These are phyloP conservation scores for Chara braunii DNA, from an alignment of 139 green algal species.

Conservation along the genomic window DNA sequence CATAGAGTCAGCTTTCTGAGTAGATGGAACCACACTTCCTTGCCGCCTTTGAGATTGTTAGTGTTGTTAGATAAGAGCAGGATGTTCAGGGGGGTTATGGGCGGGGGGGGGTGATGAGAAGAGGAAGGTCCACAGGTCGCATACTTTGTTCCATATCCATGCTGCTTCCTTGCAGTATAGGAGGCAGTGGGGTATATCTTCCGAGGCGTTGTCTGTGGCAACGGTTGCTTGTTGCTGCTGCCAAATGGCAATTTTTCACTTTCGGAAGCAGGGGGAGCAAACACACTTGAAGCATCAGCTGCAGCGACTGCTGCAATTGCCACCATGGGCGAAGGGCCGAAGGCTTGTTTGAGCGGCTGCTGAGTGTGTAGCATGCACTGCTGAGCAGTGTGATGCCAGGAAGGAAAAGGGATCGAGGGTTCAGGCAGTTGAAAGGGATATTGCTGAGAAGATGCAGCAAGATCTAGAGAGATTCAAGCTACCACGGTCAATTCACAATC, in stretches of 20 bases:
- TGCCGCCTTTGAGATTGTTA: too few species aligned
- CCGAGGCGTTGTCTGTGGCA: too few species aligned
- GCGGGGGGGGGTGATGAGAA: too few species aligned
- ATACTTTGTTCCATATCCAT: too few species aligned
- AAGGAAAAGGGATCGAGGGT: constrained; percentile 4
- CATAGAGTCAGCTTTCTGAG: too few species aligned
- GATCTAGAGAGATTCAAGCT: constrained; percentile 10
- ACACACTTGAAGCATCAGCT: not conserved
- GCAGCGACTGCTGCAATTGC: constrained; percentile 35
- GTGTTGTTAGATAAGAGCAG: too few species aligned
- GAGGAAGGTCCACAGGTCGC: too few species aligned
- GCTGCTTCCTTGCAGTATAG: too few species aligned
- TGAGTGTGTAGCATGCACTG: constrained; percentile 47
- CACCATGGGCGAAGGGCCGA: constrained; percentile 31
- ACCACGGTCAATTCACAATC: not conserved
- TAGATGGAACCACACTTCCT: too few species aligned
- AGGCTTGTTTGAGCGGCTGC: constrained; percentile 46
- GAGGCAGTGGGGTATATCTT: too few species aligned
- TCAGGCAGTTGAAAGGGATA: constrained; percentile 10
- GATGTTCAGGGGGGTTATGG: too few species aligned
- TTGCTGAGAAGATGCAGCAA: constrained; percentile 16
- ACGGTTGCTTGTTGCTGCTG: not conserved
- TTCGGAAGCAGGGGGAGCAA: too few species aligned
- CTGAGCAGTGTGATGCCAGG: constrained; percentile 41
- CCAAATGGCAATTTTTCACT: not conserved